Evolutionary conservation across 768 basidiomycete species (phyloP), one percentile per base, ranked within the genome.

Genomic region (Filobasidium wieringae): DNA sequence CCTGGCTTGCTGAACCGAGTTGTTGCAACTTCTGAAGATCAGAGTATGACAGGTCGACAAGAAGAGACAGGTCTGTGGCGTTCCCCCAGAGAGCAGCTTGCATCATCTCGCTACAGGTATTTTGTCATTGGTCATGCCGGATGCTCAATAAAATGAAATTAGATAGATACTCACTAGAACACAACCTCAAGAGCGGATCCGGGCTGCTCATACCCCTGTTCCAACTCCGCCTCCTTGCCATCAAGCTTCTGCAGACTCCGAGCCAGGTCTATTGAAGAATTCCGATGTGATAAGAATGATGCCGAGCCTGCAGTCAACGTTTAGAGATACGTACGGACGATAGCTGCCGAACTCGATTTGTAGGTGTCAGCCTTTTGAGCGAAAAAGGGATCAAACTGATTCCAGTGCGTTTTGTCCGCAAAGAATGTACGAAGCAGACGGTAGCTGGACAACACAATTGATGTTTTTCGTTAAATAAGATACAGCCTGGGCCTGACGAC

Each of bases 41-140:
- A 6, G 82, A 80, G 30, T 84, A 81, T 0, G 86, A 83, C 55
- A 95, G 74, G 64, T 90, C 85, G 0, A 90, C 90, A 27, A 97
- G 78, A 12, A 97, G 81, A 0, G 89, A 92, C 4, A 96, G 78
- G 72, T 99, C 93, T 26, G 91, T 95, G 14, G 91, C 90, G 70
- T 96, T 96, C 43, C 92, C 92, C 90, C 89, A 92, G 32, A 76
- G 64, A 55, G 70, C 68, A 3, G 70, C 69, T 57, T 74, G 70
- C 15, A 71, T 60, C 66, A 75, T 72, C 49, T 74, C 72, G 29
- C 69, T 70, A 45, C 15, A 9, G 29, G 47, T 24, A 51, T 54
- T 33, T 11, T 26, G 24, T 14, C 55, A 30, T 29, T 26, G 11
- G 27, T 52, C 22, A 34, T 31, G 29, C n/a, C 17, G 1, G 5